phyloP scores from a whole-genome alignment of 139 green algal genomes.

The Spirogloea muscicola region DNA sequence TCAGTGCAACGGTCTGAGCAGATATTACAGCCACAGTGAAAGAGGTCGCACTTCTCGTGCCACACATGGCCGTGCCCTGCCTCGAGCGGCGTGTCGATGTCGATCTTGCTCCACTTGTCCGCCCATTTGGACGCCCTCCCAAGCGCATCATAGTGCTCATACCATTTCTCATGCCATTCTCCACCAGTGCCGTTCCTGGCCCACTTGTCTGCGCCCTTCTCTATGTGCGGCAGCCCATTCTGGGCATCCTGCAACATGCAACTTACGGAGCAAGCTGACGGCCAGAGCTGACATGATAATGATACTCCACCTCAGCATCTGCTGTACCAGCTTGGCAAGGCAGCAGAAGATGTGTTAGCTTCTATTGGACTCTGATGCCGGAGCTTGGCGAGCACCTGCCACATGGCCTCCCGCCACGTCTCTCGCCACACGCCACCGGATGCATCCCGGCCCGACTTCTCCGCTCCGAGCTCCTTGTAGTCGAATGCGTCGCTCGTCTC shows the following conservation, averaged over 20 bases:
- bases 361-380: too few species aligned
- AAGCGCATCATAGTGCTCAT: conserved; percentile 38
- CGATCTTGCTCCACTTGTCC: conserved; percentile 45
- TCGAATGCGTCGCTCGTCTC: conserved; percentile 31
- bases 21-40: too few species aligned
- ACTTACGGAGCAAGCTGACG: too few species aligned
- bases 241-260: conserved; percentile 30
- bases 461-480: conserved; percentile 44
- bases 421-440: conserved; percentile 33
- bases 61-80: conserved; percentile 16
- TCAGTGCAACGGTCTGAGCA: too few species aligned
- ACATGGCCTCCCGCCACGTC: conserved; percentile 43
- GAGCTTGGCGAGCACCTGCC: too few species aligned
- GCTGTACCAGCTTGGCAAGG: too few species aligned
- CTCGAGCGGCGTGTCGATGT: conserved; percentile 13
- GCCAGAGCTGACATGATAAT: too few species aligned
- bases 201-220: conserved; percentile 51
- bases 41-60: conserved; percentile 43
- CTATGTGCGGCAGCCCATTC: conserved; percentile 38
- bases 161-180: conserved; percentile 49
- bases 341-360: too few species aligned
- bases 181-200: conserved; percentile 9
- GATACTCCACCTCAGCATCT: too few species aligned
- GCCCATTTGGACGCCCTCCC: conserved; percentile 2
- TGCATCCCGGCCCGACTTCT: conserved; percentile 39